These are phyloP conservation scores for Diplodia corticola DNA, from an alignment of 2,329 filamentous ascomycete species.

Conservation along the genomic window DNA sequence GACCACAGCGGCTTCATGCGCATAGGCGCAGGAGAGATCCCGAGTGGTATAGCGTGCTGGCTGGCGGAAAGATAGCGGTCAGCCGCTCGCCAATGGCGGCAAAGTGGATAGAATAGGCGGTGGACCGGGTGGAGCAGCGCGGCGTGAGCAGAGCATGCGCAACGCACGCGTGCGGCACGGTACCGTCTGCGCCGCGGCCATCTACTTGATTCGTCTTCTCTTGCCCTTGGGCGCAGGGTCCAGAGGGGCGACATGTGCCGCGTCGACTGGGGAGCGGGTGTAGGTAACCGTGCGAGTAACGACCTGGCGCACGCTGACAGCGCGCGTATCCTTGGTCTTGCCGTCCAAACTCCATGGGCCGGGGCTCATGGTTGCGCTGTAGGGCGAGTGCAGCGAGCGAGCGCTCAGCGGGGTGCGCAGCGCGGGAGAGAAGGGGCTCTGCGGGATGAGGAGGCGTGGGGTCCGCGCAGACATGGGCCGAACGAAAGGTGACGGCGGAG, in stretches of 20 bases:
- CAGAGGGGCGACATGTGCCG: conserved; percentile 58
- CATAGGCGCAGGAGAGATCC: neutral
- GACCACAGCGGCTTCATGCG: neutral
- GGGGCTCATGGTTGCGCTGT: conserved; percentile 69
- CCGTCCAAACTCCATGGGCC: conserved; percentile 77
- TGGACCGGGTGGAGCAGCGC: conserved; percentile 18
- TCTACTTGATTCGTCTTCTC: conserved; percentile 70
- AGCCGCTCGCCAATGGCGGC: conserved; percentile 20
- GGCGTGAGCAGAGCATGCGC: neutral
- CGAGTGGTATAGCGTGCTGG: neutral
- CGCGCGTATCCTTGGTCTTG: conserved; percentile 52
- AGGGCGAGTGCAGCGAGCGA: conserved; percentile 66
- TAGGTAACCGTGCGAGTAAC: conserved; percentile 94
- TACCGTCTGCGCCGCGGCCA: neutral
- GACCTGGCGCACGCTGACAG: conserved; percentile 76
- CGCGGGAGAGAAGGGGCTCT: conserved; percentile 67
- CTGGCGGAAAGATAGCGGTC: conserved; percentile 10
- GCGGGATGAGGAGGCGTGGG: conserved; percentile 71
- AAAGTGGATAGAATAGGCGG: neutral
- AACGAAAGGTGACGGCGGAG: conserved; percentile 63
- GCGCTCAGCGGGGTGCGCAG: conserved; percentile 65
- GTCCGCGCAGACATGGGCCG: conserved; percentile 61
- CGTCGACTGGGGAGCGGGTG: conserved; percentile 56
- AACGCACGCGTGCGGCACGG: conserved; percentile 12
- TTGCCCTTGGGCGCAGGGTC: conserved; percentile 91